A percentile compares a stretch with the other conserved stretches of the same genome.
phyloP scores from a whole-genome alignment of 306 rosid species.

The Dryas drummondii region DNA sequence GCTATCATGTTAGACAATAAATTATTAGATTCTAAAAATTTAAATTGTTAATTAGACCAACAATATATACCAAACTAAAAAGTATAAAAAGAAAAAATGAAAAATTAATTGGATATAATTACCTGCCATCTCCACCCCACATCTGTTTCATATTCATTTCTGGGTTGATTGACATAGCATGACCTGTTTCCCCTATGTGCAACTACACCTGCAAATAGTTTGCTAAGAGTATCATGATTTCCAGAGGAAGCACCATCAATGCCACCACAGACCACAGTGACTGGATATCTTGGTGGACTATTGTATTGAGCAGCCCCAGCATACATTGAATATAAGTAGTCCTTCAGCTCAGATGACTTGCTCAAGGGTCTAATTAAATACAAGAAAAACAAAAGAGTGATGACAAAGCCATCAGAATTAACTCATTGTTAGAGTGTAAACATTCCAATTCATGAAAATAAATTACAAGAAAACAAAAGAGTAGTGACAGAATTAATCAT shows the following conservation, averaged over 20 bases:
- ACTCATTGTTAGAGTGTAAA: not conserved
- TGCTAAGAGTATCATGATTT: conserved; percentile 27
- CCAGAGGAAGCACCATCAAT: conserved; percentile 42
- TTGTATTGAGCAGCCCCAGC: conserved; percentile 43
- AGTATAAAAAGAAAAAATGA: no score
- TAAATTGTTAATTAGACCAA: no score
- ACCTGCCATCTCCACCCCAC: conserved; percentile 73
- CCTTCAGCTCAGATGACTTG: conserved; percentile 18
- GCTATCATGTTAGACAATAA: not conserved
- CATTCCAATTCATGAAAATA: not conserved
- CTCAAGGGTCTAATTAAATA: conserved; percentile 35
- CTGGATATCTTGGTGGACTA: conserved; percentile 43
- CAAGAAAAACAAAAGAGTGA: not conserved
- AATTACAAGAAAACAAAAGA: no score
- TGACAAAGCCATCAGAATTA: not conserved
- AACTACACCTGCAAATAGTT: conserved; percentile 49
- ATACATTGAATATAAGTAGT: conserved; percentile 25
- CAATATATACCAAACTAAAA: no score
- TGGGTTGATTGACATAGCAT: conserved; percentile 37
- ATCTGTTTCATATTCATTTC: conserved; percentile 8
- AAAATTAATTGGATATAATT: no score
- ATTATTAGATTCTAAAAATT: not conserved
- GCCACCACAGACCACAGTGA: conserved; percentile 39
- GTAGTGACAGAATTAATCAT: not conserved
- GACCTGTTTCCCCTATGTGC: conserved; percentile 33